Evolutionary conservation across 2,329 filamentous ascomycete genomes (phyloP).

Genomic region (Chaetomiaceae sp.): DNA sequence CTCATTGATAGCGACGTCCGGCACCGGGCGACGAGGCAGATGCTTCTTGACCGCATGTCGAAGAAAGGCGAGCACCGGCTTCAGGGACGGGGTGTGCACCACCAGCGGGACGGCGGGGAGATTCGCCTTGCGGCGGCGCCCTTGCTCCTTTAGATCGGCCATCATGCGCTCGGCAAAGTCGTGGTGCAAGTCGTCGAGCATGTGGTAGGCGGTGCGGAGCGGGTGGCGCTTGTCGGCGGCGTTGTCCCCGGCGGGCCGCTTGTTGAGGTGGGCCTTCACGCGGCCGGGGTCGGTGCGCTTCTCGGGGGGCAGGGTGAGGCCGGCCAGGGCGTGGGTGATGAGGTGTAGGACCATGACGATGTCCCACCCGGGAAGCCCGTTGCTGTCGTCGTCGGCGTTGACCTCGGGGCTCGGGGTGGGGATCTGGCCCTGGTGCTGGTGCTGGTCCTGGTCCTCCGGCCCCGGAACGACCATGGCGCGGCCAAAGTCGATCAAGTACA

Average conservation of each 20-base stretch:
- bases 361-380: no score
- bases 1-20: background rate
- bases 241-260: background rate
- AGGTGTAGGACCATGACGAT: no score
- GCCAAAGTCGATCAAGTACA: slow-evolving; percentile 11
- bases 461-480: no score
- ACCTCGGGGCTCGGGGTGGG: background rate
- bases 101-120: background rate
- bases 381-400: no score
- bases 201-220: background rate
- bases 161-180: background rate
- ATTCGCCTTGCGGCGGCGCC: background rate
- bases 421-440: background rate
- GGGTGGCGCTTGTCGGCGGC: background rate
- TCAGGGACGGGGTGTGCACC: background rate
- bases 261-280: background rate
- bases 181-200: background rate
- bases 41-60: background rate
- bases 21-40: background rate
- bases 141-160: background rate
- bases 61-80: background rate
- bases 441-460: no score
- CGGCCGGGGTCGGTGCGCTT: background rate
- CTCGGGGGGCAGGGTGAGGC: no score
- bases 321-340: no score